Conservation (phyloP, 2,329 filamentous ascomycete genomes). For the Immersiporthe knoxdaviesiana region DNA sequence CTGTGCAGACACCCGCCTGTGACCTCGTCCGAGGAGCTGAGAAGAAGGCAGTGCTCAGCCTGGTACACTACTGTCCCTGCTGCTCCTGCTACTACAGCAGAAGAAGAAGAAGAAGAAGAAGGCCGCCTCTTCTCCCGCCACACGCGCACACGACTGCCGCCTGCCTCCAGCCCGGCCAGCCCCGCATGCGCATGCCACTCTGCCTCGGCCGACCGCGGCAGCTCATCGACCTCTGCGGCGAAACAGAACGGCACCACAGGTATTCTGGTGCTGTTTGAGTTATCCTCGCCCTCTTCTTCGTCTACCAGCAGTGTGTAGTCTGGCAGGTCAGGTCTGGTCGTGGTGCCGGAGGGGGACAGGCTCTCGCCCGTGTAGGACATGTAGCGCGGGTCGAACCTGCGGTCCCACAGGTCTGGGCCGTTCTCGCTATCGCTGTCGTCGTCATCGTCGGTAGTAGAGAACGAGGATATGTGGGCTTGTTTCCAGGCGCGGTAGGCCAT, state of each 20-base stretch:
- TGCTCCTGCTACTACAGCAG: not conserved
- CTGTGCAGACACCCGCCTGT: constrained; percentile 20
- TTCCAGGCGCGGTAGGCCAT: constrained; percentile 55
- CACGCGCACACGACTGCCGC: constrained; percentile 32
- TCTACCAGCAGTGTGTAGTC: constrained; percentile 53
- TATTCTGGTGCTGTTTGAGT: not conserved
- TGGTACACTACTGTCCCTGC: not conserved
- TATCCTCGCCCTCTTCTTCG: constrained; percentile 33
- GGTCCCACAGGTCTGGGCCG: constrained; percentile 70
- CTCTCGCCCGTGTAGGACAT: constrained; percentile 44
- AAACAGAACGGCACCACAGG: constrained; percentile 66
- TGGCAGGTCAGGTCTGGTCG: constrained; percentile 46
- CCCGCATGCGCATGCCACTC: constrained; percentile 83
- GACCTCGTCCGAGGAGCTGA: not conserved
- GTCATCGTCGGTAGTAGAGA: constrained; percentile 27
- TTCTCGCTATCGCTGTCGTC: constrained; percentile 51
- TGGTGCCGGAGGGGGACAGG: constrained; percentile 41
- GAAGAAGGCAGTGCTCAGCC: constrained; percentile 17
- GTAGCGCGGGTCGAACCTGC: constrained; percentile 59
- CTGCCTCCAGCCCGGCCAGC: constrained; percentile 43
- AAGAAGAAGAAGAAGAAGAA: too few species aligned
- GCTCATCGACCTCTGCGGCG: constrained; percentile 72
- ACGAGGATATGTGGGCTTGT: constrained; percentile 43
- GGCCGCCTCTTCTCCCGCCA: constrained; percentile 17
- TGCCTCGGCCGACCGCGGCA: constrained; percentile 74